These are phyloP conservation scores for Monosporascus sp. DNA, from an alignment of 2,329 filamentous ascomycete genomes.

Conservation along the genomic window DNA sequence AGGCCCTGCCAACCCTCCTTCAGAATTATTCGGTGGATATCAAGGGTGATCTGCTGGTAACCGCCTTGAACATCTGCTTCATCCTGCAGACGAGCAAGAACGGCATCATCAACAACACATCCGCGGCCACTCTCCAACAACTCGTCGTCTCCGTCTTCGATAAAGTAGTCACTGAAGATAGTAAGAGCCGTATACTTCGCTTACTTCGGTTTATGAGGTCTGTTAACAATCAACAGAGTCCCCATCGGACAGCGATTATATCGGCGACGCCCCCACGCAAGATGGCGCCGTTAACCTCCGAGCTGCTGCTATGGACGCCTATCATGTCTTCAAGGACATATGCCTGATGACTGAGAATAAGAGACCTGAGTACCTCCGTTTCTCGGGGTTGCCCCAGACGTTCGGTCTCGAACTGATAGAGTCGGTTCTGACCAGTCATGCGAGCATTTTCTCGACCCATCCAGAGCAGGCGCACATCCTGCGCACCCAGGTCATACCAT, in stretches of 20 bases:
- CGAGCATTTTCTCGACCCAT: conserved; percentile 71
- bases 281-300: conserved; percentile 62
- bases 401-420: conserved; percentile 70
- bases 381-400: conserved; percentile 71
- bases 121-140: conserved; percentile 93
- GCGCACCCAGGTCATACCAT: conserved; percentile 72
- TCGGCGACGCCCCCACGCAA: conserved; percentile 63
- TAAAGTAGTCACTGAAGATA: conserved; percentile 78
- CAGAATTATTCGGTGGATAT: conserved; percentile 86
- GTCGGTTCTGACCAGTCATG: conserved; percentile 42
- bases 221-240: conserved; percentile 30
- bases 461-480: conserved; percentile 77
- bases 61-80: conserved; percentile 83
- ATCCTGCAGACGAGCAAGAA: conserved; percentile 88
- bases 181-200: conserved; percentile 39
- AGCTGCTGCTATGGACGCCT: conserved; percentile 78
- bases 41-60: conserved; percentile 74
- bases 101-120: conserved; percentile 89
- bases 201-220: neutral
- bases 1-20: conserved; percentile 80
- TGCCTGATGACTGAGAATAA: conserved; percentile 83
- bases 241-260: conserved; percentile 47
- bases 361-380: conserved; percentile 73
- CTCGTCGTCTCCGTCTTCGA: conserved; percentile 90
- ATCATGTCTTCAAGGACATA: conserved; percentile 82